phyloP scores from a whole-genome alignment of 2,329 filamentous ascomycete species.

The Sclerotiophoma versabilis region DNA sequence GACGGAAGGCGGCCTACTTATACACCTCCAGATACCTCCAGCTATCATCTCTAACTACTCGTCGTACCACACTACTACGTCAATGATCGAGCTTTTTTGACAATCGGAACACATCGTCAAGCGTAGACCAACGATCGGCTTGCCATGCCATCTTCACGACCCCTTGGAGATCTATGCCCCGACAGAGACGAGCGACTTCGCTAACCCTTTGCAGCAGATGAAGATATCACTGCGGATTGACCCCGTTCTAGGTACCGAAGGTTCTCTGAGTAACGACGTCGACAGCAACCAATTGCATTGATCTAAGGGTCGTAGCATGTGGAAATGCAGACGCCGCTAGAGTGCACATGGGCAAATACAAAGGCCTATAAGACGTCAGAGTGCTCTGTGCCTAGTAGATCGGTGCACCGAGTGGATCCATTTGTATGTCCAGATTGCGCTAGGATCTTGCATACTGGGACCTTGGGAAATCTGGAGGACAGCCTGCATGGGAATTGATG shows the following conservation, averaged over 20 bases:
- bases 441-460: slow-evolving; percentile 2
- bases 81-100: slow-evolving; percentile 1
- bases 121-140: neutral
- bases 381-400: slow-evolving; percentile 4
- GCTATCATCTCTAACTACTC: neutral
- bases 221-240: slow-evolving; percentile 7
- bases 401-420: neutral
- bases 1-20: neutral
- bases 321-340: neutral
- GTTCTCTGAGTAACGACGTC: neutral
- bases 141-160: neutral
- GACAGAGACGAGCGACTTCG: neutral
- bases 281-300: neutral
- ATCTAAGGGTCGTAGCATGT: neutral
- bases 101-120: neutral
- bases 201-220: slow-evolving; percentile 4
- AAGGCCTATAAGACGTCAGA: neutral
- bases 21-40: neutral
- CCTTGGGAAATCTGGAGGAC: neutral
- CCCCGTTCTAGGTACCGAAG: neutral
- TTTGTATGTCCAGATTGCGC: slow-evolving; percentile 1
- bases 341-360: neutral
- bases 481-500: neutral
- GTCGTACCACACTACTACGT: neutral
- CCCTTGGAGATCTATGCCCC: neutral